Percentiles rank a stretch among this genome's conserved stretches.
Evolutionary conservation across 2,329 filamentous ascomycete genomes (phyloP).

Genomic region (Aspergillus felis): DNA sequence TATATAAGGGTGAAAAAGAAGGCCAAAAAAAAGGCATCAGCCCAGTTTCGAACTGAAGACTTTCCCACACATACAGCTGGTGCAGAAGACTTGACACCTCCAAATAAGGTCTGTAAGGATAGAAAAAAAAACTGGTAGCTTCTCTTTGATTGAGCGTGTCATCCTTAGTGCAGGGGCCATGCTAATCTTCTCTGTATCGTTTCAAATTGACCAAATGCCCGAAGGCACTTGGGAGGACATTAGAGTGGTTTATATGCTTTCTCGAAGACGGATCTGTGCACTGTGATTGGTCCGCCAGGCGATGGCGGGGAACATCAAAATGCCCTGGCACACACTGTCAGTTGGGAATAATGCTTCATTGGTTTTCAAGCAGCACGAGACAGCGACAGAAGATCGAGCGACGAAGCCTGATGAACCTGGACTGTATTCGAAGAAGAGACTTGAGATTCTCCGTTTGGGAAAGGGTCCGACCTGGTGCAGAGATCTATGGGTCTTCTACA

Average conservation of each 20-base stretch:
- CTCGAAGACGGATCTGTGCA: accelerated
- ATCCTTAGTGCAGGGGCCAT: constrained; percentile 89
- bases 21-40: neutral
- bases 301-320: neutral
- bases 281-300: neutral
- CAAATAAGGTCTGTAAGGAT: constrained; percentile 11
- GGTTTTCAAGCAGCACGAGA: neutral
- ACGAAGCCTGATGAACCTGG: neutral
- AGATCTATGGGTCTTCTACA: neutral
- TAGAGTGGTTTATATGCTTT: constrained; percentile 19
- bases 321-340: neutral
- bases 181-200: constrained; percentile 76
- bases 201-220: constrained; percentile 63
- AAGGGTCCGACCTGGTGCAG: neutral
- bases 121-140: constrained; percentile 63
- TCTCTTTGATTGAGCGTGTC: constrained; percentile 84
- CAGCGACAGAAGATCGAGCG: neutral
- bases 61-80: neutral
- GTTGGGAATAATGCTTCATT: neutral
- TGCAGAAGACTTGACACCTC: constrained; percentile 6
- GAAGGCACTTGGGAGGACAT: constrained; percentile 29
- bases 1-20: neutral
- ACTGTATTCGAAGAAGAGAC: neutral
- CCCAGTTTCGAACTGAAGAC: constrained; percentile 8
- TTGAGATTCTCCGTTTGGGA: neutral